Base-by-base conservation (phyloP, 345 rosid species). In the Schrenkiella parvula region DNA sequence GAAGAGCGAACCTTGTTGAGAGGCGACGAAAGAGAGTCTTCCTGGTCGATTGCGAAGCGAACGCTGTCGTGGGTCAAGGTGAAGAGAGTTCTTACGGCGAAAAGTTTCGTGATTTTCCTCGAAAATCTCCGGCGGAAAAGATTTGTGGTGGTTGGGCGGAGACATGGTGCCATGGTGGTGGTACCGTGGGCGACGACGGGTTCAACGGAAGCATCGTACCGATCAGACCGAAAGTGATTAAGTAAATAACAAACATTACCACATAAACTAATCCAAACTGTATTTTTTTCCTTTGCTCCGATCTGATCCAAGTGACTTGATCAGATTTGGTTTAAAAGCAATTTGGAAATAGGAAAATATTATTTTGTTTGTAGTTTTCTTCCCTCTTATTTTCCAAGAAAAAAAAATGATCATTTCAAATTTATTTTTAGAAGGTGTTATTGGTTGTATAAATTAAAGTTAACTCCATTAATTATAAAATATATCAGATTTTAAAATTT, bases 141-240 rank as follows among this genome's bases (percentile, higher is more conserved):
- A 34, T 8, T 14, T 41, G 53, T 10, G 32, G 34, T 50, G 54
- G 54, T 50, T 11, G 15, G 32, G 56, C 32, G 32, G 32, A 73
- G 47, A 69, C 58, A 22, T 18, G 77, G 5, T 21, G n/a, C n/a
- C n/a, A n/a, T n/a, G 44, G 68, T 46, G 18, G n/a, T n/a, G 22
- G 38, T n/a, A 23, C 25, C 22, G 35, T 10, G 10, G 23, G 14
- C 69, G 75, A 48, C 8, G 77, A 13, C 56, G 56, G 32, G 31
- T 23, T n/a, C 31, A n/a, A 23, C 28, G 3, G 31, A 23, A 23
- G 26, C 6, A 51, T 13, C 32, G 17, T 51, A 51, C 56, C 9
- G 4, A 28, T 3, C 8, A 53, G 37, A 54, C 57, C 51, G 44
- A n/a, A 41, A 5, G 18, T 41, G 46, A 39, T 9, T 14, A 1